A percentile compares a stretch with the other conserved stretches of the same genome.
Conservation (phyloP, 2,329 filamentous ascomycete genomes). For the Aspergillus unguis region DNA sequence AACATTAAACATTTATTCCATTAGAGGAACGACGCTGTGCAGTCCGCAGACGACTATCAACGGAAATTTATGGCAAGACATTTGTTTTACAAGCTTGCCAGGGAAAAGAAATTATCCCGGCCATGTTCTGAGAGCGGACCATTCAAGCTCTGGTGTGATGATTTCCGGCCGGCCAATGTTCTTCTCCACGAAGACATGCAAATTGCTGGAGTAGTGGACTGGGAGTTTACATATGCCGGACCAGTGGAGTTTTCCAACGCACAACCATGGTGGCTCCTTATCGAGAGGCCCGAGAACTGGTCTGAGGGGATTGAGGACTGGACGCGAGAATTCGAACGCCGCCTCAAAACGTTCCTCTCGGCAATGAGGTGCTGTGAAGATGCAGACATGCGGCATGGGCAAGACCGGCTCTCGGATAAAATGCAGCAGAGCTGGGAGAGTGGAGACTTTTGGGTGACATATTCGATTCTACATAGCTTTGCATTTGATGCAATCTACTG, state of each 20-base stretch:
- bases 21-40: conserved; percentile 39
- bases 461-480: conserved; percentile 22
- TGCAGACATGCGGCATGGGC: background rate
- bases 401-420: background rate
- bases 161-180: conserved; percentile 27
- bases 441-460: conserved; percentile 16
- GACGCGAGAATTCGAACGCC: background rate
- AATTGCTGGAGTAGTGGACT: conserved; percentile 25
- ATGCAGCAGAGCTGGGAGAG: background rate
- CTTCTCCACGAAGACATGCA: conserved; percentile 21
- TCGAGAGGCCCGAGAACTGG: background rate
- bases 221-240: conserved; percentile 28
- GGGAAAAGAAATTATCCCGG: background rate
- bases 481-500: conserved; percentile 28
- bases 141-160: conserved; percentile 27
- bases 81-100: background rate
- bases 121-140: conserved; percentile 13
- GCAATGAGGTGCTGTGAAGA: background rate
- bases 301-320: background rate
- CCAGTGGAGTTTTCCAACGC: conserved; percentile 17
- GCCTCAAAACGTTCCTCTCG: background rate
- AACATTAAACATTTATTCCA: conserved; percentile 40
- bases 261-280: conserved; percentile 16
- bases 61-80: conserved; percentile 7
- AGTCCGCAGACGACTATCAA: conserved; percentile 22